A percentile compares a stretch with the other conserved stretches of the same genome.
Conservation (phyloP, 495 filamentous ascomycete genomes). For the Lasiosphaeria hispida region DNA sequence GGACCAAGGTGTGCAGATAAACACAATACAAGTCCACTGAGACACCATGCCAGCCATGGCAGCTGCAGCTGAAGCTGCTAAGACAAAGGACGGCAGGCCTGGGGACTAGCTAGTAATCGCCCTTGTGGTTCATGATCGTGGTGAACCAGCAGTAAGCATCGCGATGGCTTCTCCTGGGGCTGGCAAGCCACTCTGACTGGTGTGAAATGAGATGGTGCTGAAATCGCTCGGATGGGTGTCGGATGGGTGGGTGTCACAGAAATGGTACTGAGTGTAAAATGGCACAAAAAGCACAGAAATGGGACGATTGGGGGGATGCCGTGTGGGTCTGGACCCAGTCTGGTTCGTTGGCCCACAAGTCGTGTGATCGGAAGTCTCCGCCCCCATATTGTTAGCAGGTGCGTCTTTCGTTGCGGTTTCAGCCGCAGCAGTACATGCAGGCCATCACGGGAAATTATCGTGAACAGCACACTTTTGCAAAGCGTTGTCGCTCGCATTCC, state of each 20-base stretch:
- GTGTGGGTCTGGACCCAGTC: constrained; percentile 13
- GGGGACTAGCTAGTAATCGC: neutral
- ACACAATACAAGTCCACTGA: too few species aligned
- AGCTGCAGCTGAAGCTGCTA: neutral
- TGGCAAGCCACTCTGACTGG: too few species aligned
- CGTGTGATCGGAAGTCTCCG: constrained; percentile 28
- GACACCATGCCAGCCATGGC: too few species aligned
- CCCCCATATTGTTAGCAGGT: constrained; percentile 20
- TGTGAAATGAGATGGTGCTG: too few species aligned
- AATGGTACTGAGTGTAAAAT: too few species aligned
- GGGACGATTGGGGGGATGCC: constrained; percentile 19
- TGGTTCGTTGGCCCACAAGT: constrained; percentile 18
- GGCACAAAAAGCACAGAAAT: constrained; percentile 11
- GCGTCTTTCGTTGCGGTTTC: neutral
- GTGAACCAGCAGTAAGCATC: too few species aligned
- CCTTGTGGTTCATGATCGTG: neutral
- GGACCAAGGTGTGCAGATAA: too few species aligned
- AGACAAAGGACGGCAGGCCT: neutral
- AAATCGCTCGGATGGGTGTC: too few species aligned
- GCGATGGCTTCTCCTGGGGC: too few species aligned
- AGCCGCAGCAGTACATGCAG: neutral
- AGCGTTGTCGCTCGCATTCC: neutral
- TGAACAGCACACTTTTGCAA: neutral
- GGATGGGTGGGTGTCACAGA: too few species aligned
- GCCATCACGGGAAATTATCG: constrained; percentile 26